Evolutionary conservation across 108 stramenopile species (phyloP).

Genomic region (Nitzschia palea): DNA sequence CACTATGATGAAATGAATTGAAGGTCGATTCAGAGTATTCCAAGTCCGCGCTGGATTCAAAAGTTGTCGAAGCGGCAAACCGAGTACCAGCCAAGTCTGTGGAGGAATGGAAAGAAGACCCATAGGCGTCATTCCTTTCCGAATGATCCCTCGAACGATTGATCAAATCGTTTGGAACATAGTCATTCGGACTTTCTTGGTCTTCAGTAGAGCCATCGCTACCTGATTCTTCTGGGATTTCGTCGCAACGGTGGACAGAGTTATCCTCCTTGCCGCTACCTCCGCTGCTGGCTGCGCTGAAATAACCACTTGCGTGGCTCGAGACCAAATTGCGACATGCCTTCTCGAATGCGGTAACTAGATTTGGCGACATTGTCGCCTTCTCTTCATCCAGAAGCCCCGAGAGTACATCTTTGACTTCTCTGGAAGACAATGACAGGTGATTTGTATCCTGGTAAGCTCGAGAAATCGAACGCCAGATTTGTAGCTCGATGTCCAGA

Average conservation of each 20-base stretch:
- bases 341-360: not conserved
- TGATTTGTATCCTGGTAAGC: not conserved
- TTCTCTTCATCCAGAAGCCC: not conserved
- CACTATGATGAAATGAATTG: not conserved
- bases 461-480: not conserved
- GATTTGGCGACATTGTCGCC: not conserved
- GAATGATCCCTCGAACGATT: too few relatives aligned
- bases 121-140: too few relatives aligned
- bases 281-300: conserved; percentile 21
- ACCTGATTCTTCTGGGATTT: not conserved
- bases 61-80: not conserved
- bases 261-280: conserved; percentile 10
- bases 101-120: not conserved
- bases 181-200: not conserved
- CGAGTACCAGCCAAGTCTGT: not conserved
- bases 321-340: conserved; percentile 3
- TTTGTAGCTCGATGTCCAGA: not conserved
- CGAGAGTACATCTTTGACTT: not conserved
- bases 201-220: not conserved
- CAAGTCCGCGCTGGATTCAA: conserved; percentile 6
- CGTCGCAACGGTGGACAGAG: conserved; percentile 1
- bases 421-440: not conserved
- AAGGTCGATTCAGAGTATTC: conserved; percentile 20
- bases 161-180: too few relatives aligned
- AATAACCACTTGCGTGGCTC: conserved; percentile 21